Base-by-base conservation (phyloP, 2,329 filamentous ascomycete species). In the Pseudonectria buxi region DNA sequence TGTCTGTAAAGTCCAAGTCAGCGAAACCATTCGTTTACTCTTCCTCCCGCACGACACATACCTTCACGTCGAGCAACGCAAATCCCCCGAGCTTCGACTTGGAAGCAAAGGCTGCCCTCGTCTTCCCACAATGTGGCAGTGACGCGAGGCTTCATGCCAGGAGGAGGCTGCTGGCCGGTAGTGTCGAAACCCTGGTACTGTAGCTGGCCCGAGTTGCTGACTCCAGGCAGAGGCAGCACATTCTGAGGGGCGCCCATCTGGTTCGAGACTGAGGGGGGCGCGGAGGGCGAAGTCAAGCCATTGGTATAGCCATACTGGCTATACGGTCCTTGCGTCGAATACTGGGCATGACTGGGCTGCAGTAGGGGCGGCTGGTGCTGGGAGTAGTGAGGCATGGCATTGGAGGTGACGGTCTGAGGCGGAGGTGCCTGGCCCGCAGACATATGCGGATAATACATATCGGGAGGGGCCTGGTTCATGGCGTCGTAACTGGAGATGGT, bases 51-150 rank as follows among this genome's bases (percentile, higher is more conserved):
- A 30, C 9, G 37, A 28, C 37, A 55, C 69, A 49, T 65, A 92
- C 87, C 88, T 76, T 96, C 90, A 58, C 92, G 76, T 48, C 92
- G 78, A 35, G 90, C 90, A 38, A 96, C 92, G 59, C 92, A 98
- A 35, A 98, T 90, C 31, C 90, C 90, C 49, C 92, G 83, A 4
- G 92, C 90, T 62, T 96, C 92, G 2, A 96, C 92, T 59, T 96
- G 92, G 58, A 96, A 98, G 65, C 92, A 98, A 22, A 96, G 70
- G 57, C 88, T 96, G 24, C 92, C 92, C 57, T 98, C 92, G 49
- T 98, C 92, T 68, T 96, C 92, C 92, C 92, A 98, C 15, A 98
- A 63, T 0, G 92, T 98, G 7, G 92, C 92, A 4, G 92, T 96
- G 18, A 98, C 92, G 43, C 90, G 75, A 14, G 92, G 92, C 68